phyloP scores from a whole-genome alignment of 108 stramenopile species.

The Nannochloropsis gaditana region DNA sequence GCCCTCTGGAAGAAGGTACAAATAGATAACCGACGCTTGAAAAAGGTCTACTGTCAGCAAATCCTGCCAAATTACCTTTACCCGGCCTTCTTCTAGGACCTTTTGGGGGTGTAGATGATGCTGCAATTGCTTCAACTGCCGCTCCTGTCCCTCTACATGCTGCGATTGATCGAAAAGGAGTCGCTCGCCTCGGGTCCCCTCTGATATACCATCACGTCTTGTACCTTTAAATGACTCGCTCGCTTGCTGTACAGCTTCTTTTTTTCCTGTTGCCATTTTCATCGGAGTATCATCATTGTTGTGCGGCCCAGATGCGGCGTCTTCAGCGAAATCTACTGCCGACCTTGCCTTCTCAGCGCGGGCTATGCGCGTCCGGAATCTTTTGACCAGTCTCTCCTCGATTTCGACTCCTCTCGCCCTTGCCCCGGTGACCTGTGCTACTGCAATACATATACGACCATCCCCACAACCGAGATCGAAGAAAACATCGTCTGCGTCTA shows the following conservation, averaged over 20 bases:
- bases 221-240: no score
- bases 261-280: background rate
- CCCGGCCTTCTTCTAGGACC: background rate
- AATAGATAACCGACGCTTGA: background rate
- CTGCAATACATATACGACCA: background rate
- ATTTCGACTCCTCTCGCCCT: background rate
- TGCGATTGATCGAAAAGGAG: background rate
- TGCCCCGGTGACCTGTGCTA: background rate
- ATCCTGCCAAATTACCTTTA: background rate
- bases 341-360: background rate
- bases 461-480: constrained; percentile 20
- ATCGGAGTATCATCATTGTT: no score
- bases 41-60: background rate
- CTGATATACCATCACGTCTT: no score
- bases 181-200: no score
- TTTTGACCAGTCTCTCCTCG: background rate
- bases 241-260: background rate
- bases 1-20: background rate
- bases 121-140: background rate
- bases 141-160: background rate
- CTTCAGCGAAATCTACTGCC: background rate
- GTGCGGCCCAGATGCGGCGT: no score
- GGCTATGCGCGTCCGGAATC: background rate
- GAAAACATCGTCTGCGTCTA: background rate
- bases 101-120: background rate